phyloP scores from a whole-genome alignment of 495 filamentous ascomycete genomes.

The Aspergillus kassunensis region DNA sequence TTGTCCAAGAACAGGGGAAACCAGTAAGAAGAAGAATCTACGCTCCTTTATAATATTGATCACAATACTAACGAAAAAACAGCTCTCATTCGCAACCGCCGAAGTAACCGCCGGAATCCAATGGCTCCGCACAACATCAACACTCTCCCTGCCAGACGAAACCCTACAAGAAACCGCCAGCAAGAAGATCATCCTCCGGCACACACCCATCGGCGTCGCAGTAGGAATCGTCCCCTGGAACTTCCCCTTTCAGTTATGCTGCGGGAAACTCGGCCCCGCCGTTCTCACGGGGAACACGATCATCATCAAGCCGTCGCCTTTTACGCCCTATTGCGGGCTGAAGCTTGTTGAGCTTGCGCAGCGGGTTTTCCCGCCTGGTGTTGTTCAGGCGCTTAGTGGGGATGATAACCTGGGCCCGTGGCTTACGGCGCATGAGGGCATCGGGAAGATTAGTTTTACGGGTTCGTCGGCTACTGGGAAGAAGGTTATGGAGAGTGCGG shows the following conservation, averaged over 20 bases:
- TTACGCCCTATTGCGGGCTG: slow-evolving; percentile 84
- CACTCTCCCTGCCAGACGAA: neutral
- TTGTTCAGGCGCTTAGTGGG: slow-evolving; percentile 83
- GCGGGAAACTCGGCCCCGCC: slow-evolving; percentile 48
- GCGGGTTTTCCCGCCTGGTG: slow-evolving; percentile 82
- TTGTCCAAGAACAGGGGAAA: slow-evolving; percentile 48
- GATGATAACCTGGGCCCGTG: slow-evolving; percentile 74
- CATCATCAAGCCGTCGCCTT: slow-evolving; percentile 87
- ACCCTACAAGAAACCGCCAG: neutral
- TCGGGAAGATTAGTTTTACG: slow-evolving; percentile 66
- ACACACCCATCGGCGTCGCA: slow-evolving; percentile 29
- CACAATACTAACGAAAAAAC: too few relatives aligned
- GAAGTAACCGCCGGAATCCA: neutral
- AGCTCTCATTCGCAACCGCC: slow-evolving; percentile 1
- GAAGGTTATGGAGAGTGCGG: slow-evolving; percentile 28
- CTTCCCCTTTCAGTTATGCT: slow-evolving; percentile 14
- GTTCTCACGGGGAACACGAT: slow-evolving; percentile 57
- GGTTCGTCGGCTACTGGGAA: slow-evolving; percentile 23
- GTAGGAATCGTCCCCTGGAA: slow-evolving; percentile 35
- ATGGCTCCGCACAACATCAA: neutral
- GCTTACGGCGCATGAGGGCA: slow-evolving; percentile 65
- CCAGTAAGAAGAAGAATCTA: slow-evolving; percentile 27
- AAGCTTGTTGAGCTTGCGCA: slow-evolving; percentile 76
- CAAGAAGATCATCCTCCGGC: neutral
- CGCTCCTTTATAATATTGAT: neutral